Conservation (phyloP, 148 eudicot genomes). For the Agrostemma githago region DNA sequence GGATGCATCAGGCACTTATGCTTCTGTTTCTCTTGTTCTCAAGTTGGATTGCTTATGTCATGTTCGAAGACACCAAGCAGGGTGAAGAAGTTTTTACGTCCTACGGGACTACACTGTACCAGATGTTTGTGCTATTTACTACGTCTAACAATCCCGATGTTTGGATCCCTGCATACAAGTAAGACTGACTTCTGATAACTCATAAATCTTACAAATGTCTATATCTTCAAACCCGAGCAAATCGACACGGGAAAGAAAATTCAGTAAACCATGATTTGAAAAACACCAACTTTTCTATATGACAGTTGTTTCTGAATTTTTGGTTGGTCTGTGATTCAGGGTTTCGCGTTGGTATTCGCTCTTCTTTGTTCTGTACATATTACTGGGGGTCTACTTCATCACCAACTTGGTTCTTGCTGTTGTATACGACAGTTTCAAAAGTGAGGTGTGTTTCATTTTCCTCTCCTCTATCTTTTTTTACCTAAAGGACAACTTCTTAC, state of each 20-base stretch:
- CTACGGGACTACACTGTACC: slow-evolving; percentile 69
- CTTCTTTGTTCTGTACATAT: slow-evolving; percentile 72
- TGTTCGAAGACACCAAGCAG: slow-evolving; percentile 92
- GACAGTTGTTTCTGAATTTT: not conserved
- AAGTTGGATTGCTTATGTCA: slow-evolving; percentile 93
- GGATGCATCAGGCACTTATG: slow-evolving; percentile 64
- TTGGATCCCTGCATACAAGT: slow-evolving; percentile 99
- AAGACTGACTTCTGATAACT: slow-evolving; percentile 28
- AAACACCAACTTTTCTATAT: not conserved
- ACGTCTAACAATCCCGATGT: slow-evolving; percentile 96
- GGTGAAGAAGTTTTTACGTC: slow-evolving; percentile 76
- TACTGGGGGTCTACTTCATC: slow-evolving; percentile 89
- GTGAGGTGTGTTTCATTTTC: slow-evolving; percentile 40
- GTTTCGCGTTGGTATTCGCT: slow-evolving; percentile 84
- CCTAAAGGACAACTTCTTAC: not conserved
- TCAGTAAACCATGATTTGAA: too few relatives aligned
- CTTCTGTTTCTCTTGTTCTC: slow-evolving; percentile 76
- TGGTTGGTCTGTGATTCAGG: slow-evolving; percentile 37
- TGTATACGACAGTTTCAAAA: slow-evolving; percentile 90
- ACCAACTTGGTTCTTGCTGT: slow-evolving; percentile 96
- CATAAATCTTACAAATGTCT: not conserved
- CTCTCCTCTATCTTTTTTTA: not conserved
- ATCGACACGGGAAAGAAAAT: too few relatives aligned
- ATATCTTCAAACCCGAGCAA: not conserved
- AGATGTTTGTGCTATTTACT: slow-evolving; percentile 86